A percentile compares a stretch with the other conserved stretches of the same genome.
These are phyloP conservation scores for Edaphochlamys debaryana DNA, from an alignment of 139 green algal species.

Conservation along the genomic window DNA sequence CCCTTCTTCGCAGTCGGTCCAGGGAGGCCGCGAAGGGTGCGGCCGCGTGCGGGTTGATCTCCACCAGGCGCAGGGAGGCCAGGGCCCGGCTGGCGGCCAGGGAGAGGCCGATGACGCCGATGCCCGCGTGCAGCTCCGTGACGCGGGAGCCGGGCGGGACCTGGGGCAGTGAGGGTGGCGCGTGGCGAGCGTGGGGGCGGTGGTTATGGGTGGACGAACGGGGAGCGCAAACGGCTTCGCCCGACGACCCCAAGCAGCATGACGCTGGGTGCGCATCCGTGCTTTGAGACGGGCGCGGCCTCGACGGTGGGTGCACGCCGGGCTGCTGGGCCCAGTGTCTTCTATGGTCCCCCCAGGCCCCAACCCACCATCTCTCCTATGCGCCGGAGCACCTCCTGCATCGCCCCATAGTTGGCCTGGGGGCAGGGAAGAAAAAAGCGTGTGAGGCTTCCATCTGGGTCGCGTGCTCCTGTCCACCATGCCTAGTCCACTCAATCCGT, in stretches of 20 bases:
- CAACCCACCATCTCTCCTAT: constrained; percentile 28
- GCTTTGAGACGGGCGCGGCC: too few relatives aligned
- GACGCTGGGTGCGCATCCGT: too few relatives aligned
- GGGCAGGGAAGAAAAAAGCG: too few relatives aligned
- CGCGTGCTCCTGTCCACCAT: too few relatives aligned
- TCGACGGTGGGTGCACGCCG: too few relatives aligned
- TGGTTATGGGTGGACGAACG: not conserved
- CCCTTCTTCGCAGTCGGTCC: not conserved
- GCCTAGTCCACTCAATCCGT: too few relatives aligned
- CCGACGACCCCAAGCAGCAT: too few relatives aligned
- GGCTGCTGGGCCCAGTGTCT: too few relatives aligned
- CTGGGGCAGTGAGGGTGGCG: not conserved
- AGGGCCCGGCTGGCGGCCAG: constrained; percentile 51
- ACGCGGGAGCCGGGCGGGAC: constrained; percentile 57
- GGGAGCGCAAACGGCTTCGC: too few relatives aligned
- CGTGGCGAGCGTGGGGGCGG: not conserved
- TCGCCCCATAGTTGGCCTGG: constrained; percentile 76
- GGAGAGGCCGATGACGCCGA: constrained; percentile 82
- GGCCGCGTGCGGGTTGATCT: constrained; percentile 69
- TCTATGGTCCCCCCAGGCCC: too few relatives aligned
- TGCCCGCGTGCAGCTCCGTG: constrained; percentile 79
- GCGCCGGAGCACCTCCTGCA: constrained; percentile 56
- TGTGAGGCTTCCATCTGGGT: too few relatives aligned
- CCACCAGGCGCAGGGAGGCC: constrained; percentile 54
- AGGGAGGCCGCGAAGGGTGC: constrained; percentile 53